Conservation (phyloP, 371 early-diverging fungal species). For the Rhizomucor miehei region DNA sequence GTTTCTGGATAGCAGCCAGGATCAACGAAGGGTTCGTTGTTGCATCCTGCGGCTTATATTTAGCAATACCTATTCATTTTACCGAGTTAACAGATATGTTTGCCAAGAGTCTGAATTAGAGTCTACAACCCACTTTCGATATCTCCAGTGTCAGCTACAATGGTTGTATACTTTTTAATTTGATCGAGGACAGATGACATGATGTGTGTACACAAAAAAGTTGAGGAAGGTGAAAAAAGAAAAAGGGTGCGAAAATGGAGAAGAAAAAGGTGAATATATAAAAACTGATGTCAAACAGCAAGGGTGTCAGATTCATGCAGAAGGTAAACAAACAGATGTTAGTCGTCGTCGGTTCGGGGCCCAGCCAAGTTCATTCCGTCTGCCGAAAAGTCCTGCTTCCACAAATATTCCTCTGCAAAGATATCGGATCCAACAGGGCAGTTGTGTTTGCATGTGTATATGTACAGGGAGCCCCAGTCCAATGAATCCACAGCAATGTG, state of each 20-base stretch:
- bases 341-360: no score
- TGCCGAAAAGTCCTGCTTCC: conserved; percentile 70
- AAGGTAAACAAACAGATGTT: no score
- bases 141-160: conserved; percentile 98
- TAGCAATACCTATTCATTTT: conserved; percentile 83
- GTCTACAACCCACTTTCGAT: conserved; percentile 77
- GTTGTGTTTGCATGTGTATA: conserved; percentile 86
- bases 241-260: not conserved
- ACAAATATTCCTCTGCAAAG: conserved; percentile 65
- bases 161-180: conserved; percentile 90
- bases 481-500: conserved; percentile 68
- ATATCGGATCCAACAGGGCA: conserved; percentile 58
- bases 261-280: not conserved
- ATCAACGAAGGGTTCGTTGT: conserved; percentile 99
- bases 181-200: conserved; percentile 67
- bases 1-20: conserved; percentile 89
- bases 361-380: conserved; percentile 54
- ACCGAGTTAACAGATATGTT: not conserved
- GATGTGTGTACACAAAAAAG: conserved; percentile 5
- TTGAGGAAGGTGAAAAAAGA: not conserved
- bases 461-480: conserved; percentile 90
- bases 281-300: not conserved
- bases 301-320: no score
- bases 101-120: not conserved
- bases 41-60: conserved; percentile 98